Evolutionary conservation across 495 filamentous ascomycete species (phyloP).

Genomic region (Aspergillus leporis): DNA sequence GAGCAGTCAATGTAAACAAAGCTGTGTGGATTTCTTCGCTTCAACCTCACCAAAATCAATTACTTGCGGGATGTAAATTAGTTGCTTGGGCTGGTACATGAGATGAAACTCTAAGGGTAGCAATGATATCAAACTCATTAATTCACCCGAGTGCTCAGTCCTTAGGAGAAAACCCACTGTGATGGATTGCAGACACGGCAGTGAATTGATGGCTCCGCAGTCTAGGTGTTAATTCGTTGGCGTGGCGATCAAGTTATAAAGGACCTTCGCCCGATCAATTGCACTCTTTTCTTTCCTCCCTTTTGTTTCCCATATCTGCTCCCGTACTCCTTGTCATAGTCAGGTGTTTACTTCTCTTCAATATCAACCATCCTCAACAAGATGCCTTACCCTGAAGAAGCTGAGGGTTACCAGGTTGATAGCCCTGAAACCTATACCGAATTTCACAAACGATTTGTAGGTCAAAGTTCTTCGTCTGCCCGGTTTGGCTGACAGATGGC

Average conservation of each 20-base stretch:
- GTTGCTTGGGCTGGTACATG: not conserved
- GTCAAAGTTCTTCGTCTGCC: conserved; percentile 7
- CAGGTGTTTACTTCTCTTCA: not conserved
- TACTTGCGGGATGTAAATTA: not conserved
- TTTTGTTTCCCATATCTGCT: not conserved
- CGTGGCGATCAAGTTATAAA: conserved; percentile 2
- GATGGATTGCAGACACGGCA: not conserved
- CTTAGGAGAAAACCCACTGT: not conserved
- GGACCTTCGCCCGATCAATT: not conserved
- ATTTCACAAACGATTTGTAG: conserved; percentile 66
- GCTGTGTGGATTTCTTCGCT: not conserved
- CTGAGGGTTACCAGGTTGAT: conserved; percentile 72
- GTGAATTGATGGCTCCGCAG: not conserved
- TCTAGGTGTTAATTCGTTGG: not conserved
- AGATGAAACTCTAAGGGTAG: not conserved
- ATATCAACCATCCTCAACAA: conserved; percentile 17
- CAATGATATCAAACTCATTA: not conserved
- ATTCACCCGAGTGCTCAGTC: not conserved
- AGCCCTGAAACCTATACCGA: conserved; percentile 57
- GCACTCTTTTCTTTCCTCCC: not conserved
- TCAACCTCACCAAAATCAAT: not conserved
- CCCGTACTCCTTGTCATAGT: not conserved
- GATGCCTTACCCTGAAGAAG: conserved; percentile 79
- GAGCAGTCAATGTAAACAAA: not conserved
- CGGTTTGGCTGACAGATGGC: not conserved